Evolutionary conservation across 2,329 filamentous ascomycete species (phyloP), one percentile per base, ranked within the genome.

Genomic region (Fusarium temperatum): DNA sequence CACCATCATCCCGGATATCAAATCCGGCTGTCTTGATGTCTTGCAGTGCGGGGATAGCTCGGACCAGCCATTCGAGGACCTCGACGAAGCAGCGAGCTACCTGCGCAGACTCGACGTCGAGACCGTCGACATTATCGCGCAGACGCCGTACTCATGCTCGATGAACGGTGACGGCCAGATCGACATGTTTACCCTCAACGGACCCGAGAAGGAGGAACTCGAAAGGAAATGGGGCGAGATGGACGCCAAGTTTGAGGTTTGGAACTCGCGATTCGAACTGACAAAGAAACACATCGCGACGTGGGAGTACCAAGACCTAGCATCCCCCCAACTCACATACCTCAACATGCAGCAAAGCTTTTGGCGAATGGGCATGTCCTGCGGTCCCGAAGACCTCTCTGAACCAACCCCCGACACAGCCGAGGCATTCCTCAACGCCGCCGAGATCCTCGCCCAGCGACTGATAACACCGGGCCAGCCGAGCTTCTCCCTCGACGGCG

Each of bases 71-170:
- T 75, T 75, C 14, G 38, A n/a, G 12, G 62, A 75, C n/a, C 54
- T 75, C 18, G 73, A 75, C 5, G 73, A 74, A 18, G 73, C 73
- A 13, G 41, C 73, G 1, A 62, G 69, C 8, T 61, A 62, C 8
- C 22, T 75, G 2, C 47, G 73, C 6, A 60, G 61, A 26, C 36
- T 75, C 4, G 73, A 75, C 14, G 57, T 75, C 11, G 48, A 61
- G 11, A 56, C 50, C 1, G 58, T 71, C 3, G 66, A 73, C 3
- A 58, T 44, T 1, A 54, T 57, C 5, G 3, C 41, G 1, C 38
- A 69, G 11, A 47, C 50, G 4, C 66, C 62, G 14, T 51, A 39
- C 3, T 18, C 22, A 2, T 32, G 22, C 2, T 14, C 28, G 2
- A 41, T 48, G 36, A 32, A 17, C 5, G 51, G 32, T 5, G 32